phyloP scores from a whole-genome alignment of 2,329 filamentous ascomycete species.

The Orbilia quercus region DNA sequence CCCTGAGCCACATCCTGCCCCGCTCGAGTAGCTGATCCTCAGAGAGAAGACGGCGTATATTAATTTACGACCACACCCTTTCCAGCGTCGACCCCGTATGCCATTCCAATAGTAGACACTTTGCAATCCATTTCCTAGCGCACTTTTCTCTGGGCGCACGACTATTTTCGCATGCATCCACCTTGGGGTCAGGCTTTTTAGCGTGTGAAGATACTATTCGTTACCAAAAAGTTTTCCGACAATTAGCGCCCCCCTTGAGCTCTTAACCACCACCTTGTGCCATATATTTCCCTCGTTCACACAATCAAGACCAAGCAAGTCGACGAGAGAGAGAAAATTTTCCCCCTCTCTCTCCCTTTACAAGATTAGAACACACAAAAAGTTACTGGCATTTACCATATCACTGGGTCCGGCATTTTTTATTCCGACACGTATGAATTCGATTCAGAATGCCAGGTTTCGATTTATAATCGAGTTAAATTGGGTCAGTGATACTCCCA shows the following conservation, averaged over 20 bases:
- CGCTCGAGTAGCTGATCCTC: neutral
- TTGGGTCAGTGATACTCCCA: too few relatives aligned
- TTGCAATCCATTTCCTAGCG: slow-evolving; percentile 1
- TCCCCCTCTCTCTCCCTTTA: neutral
- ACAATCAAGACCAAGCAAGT: neutral
- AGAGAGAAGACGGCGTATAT: neutral
- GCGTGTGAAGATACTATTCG: slow-evolving; percentile 33
- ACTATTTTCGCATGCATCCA: slow-evolving; percentile 32
- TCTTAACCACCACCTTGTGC: neutral
- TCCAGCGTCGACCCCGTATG: neutral
- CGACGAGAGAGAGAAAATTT: neutral
- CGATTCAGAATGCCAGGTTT: too few relatives aligned
- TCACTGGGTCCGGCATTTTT: too few relatives aligned
- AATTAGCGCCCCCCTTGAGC: slow-evolving; percentile 38
- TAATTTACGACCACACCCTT: slow-evolving; percentile 1
- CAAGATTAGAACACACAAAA: too few relatives aligned
- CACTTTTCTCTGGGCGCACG: slow-evolving; percentile 1
- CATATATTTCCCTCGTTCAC: neutral
- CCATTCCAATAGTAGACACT: too few relatives aligned
- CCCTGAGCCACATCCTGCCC: neutral
- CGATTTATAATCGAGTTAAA: too few relatives aligned
- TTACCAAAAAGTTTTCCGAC: slow-evolving; percentile 56
- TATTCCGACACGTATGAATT: too few relatives aligned
- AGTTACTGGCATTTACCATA: too few relatives aligned
- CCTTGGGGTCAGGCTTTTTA: slow-evolving; percentile 13